Evolutionary conservation across 148 eudicot genomes (phyloP).

Genomic region (Persicaria maculosa): DNA sequence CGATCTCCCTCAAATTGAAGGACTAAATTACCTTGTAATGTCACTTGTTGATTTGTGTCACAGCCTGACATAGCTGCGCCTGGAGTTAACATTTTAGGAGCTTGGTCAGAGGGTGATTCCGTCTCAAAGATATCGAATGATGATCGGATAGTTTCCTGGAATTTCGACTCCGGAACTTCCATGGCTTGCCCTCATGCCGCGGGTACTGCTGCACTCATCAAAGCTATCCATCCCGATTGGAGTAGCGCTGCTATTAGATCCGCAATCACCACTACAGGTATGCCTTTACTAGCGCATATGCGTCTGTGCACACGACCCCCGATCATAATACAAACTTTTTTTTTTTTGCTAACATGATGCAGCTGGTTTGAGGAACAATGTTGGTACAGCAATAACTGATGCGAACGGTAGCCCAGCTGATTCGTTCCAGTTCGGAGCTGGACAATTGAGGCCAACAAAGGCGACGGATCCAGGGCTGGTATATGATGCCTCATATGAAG

Average conservation of each 20-base stretch:
- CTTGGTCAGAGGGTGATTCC: conserved; percentile 19
- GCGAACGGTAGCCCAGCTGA: conserved; percentile 41
- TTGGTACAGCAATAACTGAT: conserved; percentile 45
- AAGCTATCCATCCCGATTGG: conserved; percentile 58
- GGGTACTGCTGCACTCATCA: conserved; percentile 21
- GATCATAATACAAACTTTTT: no score
- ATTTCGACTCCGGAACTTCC: conserved; percentile 22
- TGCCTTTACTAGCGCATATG: not conserved
- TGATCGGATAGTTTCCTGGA: conserved; percentile 16
- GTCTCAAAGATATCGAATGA: conserved; percentile 11
- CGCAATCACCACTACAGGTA: conserved; percentile 72
- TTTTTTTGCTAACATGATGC: conserved; percentile 4
- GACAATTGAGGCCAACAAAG: conserved; percentile 63
- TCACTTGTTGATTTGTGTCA: not conserved
- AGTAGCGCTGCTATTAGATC: conserved; percentile 79
- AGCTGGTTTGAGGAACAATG: conserved; percentile 58
- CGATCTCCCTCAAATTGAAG: not conserved
- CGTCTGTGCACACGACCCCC: no score
- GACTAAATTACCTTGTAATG: not conserved
- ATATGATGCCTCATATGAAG: conserved; percentile 69
- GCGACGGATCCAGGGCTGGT: conserved; percentile 90
- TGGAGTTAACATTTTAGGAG: conserved; percentile 23
- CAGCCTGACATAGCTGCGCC: conserved; percentile 33
- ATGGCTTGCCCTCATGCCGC: conserved; percentile 30
- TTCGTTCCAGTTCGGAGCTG: conserved; percentile 75